Evolutionary conservation across 1,284 basidiomycete species (phyloP), one percentile per base, ranked within the genome.

Genomic region (Fomitopsis betulina): DNA sequence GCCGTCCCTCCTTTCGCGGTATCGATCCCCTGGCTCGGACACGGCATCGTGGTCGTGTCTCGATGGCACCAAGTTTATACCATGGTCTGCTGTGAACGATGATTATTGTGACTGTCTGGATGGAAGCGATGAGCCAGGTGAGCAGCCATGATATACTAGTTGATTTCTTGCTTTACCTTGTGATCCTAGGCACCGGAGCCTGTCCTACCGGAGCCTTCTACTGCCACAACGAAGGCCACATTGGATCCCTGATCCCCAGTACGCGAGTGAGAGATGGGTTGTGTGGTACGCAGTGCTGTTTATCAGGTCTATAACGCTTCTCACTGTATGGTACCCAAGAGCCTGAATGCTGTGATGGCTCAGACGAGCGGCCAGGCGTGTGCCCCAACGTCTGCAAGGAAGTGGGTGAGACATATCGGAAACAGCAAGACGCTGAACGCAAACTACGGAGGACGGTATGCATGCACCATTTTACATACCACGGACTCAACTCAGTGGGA

Each of bases 271-370:
- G 88, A 59, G 96, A 99, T 70, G 96, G 96, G 2, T 80, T 98
- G 38, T 99, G 96, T 71, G 96, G 93, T 94, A 71, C 45, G 87
- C 77, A 12, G 25, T n/a, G 30, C 13, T 9, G 19, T 19, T 6
- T 21, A 10, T 30, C n/a, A 25, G 10, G 21, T 25, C 8, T 45
- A 5, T 27, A 2, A n/a, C 13, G 17, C 19, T 40, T 56, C 40
- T 67, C 40, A 66, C 51, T 21, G 33, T n/a, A 40, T 27, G 8
- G 47, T 45, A 27, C 19, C 51, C 13, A 67, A 96, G 94, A 99
- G 68, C 82, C 85, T 2, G 87, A 95, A 69, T 99, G 97, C 71
- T 99, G 96, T 71, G 96, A 99, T 69, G 97, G 97, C n/a, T 93
- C 93, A 0, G 96, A 99, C 71, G 96, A 99, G 73, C 77, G 75